A percentile compares a stretch with the other conserved stretches of the same genome.
phyloP scores from a whole-genome alignment of 768 basidiomycete species.

The Mycena crocata region DNA sequence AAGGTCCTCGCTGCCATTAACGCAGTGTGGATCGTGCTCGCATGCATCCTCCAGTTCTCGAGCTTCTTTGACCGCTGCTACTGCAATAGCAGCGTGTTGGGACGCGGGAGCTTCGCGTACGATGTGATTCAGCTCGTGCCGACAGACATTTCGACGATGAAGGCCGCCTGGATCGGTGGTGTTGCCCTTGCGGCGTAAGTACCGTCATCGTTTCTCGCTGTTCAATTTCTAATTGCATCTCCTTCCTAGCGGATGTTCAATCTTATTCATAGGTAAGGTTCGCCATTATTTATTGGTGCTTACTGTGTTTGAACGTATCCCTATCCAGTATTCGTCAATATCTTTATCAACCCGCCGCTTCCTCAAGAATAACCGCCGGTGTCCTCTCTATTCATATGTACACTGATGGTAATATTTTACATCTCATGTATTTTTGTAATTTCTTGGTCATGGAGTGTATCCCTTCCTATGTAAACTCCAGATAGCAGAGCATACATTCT shows the following conservation, averaged over 20 bases:
- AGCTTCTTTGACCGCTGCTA: slow-evolving; percentile 49
- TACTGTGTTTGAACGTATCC: not conserved
- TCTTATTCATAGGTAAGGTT: slow-evolving; percentile 7
- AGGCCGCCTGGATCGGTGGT: slow-evolving; percentile 51
- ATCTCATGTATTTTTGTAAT: no score
- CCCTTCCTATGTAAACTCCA: no score
- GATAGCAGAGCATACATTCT: no score
- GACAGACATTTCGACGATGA: slow-evolving; percentile 41
- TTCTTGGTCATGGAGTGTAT: no score
- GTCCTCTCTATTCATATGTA: no score
- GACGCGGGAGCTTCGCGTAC: slow-evolving; percentile 41
- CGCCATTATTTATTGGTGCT: not conserved
- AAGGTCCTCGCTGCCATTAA: slow-evolving; percentile 46
- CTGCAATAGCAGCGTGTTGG: slow-evolving; percentile 49
- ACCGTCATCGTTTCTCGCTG: not conserved
- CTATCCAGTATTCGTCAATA: slow-evolving; percentile 2
- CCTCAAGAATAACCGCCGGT: slow-evolving; percentile 2
- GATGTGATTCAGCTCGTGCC: slow-evolving; percentile 38
- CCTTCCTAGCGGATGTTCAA: slow-evolving; percentile 10
- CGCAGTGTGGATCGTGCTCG: slow-evolving; percentile 44
- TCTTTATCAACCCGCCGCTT: slow-evolving; percentile 25
- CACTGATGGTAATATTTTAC: no score
- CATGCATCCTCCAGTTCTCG: slow-evolving; percentile 47
- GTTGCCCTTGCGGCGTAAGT: slow-evolving; percentile 40
- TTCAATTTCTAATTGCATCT: not conserved